Evolutionary conservation across 2,329 filamentous ascomycete genomes (phyloP), one percentile per base, ranked within the genome.

Genomic region (Colletotrichum tamarilloi): DNA sequence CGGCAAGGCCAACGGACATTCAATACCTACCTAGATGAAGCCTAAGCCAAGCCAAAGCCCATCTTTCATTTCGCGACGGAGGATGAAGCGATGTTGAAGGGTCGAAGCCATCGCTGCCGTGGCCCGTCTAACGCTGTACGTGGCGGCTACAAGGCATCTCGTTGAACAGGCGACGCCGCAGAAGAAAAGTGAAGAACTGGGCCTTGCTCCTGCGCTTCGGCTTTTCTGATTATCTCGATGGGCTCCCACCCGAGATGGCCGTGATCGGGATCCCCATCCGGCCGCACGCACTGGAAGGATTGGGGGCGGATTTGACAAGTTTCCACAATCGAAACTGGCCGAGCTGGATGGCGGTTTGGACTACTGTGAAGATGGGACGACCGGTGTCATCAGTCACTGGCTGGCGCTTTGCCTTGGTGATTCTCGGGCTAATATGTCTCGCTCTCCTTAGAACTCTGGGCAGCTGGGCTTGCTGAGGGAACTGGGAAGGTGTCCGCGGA

Each of bases 291-390:
- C 42, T 28, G 46, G 42, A 38, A 56, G 66, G 70, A 64, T 70
- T 46, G 52, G 38, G 49, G 52, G 58, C n/a, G 38, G 60, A 53
- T 46, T 42, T 69, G 70, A 60, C 55, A 49, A 55, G 46, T 59
- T 55, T 24, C 59, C 26, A 28, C n/a, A 49, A 49, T 46, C 62
- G 46, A 60, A 35, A 67, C 28, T 64, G 32, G 32, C 66, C 24
- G 66, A 64, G 55, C 55, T 46, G 53, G 42, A 60, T 65, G 59
- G 60, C 55, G 55, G 70, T 73, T 59, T 69, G 66, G 22, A 60
- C 59, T 56, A 65, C 42, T 56, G 32, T 35, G n/a, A 56, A 69
- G 52, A 69, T 64, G 65, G 64, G 64, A 68, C 58, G 68, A 62
- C 55, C 30, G n/a, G 58, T 49, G 49, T 52, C 65, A 26, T 58